A percentile compares a stretch with the other conserved stretches of the same genome.
phyloP scores from a whole-genome alignment of 805 yeast species.

The Sugiyamaella americana region DNA sequence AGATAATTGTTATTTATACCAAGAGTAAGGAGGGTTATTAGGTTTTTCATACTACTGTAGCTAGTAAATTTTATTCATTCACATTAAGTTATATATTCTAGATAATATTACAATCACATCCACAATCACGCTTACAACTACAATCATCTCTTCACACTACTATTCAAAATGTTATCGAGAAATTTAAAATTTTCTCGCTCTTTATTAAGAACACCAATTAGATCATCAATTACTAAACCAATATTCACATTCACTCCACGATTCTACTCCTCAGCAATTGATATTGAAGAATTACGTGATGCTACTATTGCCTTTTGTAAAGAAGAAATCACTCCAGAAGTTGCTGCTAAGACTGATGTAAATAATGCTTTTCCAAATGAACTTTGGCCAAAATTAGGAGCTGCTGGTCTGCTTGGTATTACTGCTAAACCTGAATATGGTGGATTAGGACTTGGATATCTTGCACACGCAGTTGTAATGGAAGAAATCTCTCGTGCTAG shows the following conservation, averaged over 20 bases:
- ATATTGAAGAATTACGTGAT: slow-evolving; percentile 25
- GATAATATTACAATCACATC: too few species aligned
- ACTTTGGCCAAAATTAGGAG: slow-evolving; percentile 30
- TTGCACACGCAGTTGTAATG: slow-evolving; percentile 30
- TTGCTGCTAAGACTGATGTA: slow-evolving; percentile 27
- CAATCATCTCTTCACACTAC: too few species aligned
- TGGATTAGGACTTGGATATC: slow-evolving; percentile 28
- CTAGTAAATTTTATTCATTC: too few species aligned
- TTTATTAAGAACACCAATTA: too few species aligned
- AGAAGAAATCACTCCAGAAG: slow-evolving; percentile 25
- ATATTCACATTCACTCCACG: too few species aligned
- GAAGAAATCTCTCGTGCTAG: slow-evolving; percentile 30
- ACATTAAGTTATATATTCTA: too few species aligned
- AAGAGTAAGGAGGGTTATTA: too few species aligned
- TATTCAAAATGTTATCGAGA: not conserved
- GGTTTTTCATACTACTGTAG: too few species aligned
- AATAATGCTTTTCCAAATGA: slow-evolving; percentile 29
- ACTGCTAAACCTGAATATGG: slow-evolving; percentile 30
- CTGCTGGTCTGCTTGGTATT: slow-evolving; percentile 30
- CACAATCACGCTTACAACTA: too few species aligned
- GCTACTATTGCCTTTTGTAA: slow-evolving; percentile 30
- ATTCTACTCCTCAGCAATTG: slow-evolving; percentile 6
- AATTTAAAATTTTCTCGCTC: too few species aligned
- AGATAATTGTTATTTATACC: too few species aligned
- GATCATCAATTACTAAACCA: too few species aligned